These are phyloP conservation scores for Xylariales sp. DNA, from an alignment of 2,329 filamentous ascomycete genomes.

Conservation along the genomic window DNA sequence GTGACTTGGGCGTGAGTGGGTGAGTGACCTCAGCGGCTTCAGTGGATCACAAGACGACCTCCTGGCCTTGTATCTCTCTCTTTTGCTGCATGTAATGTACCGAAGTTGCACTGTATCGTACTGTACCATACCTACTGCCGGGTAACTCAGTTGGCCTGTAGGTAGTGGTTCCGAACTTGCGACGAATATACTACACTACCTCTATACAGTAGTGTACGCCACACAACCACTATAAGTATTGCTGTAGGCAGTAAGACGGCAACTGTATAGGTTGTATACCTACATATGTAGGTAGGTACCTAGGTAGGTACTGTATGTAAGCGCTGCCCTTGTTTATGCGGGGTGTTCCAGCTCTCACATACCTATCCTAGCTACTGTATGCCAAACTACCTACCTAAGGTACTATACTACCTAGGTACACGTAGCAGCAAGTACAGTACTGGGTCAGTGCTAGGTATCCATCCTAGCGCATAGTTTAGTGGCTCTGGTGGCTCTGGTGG, in stretches of 20 bases:
- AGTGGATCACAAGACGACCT: slow-evolving; percentile 26
- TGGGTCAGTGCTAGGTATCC: not conserved
- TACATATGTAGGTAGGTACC: slow-evolving; percentile 5
- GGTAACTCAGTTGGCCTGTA: no score
- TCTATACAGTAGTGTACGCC: not conserved
- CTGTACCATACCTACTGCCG: no score
- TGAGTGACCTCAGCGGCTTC: slow-evolving; percentile 21
- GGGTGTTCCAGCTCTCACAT: slow-evolving; percentile 33
- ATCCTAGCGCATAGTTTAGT: no score
- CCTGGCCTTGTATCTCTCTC: not conserved
- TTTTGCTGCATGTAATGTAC: not conserved
- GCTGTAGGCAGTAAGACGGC: no score
- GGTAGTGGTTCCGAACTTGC: no score
- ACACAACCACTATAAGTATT: no score
- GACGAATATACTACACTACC: slow-evolving; percentile 8
- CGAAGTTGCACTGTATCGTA: no score
- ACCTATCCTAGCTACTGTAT: slow-evolving; percentile 10
- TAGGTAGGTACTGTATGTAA: slow-evolving; percentile 21
- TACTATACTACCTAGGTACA: no score
- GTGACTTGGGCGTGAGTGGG: slow-evolving; percentile 18
- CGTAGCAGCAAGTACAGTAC: not conserved
- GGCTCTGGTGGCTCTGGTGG: not conserved
- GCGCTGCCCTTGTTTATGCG: slow-evolving; percentile 36
- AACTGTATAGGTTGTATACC: not conserved
- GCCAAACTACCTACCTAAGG: no score